Conservation (phyloP, 345 rosid genomes). For the Eucalyptus curtisii region DNA sequence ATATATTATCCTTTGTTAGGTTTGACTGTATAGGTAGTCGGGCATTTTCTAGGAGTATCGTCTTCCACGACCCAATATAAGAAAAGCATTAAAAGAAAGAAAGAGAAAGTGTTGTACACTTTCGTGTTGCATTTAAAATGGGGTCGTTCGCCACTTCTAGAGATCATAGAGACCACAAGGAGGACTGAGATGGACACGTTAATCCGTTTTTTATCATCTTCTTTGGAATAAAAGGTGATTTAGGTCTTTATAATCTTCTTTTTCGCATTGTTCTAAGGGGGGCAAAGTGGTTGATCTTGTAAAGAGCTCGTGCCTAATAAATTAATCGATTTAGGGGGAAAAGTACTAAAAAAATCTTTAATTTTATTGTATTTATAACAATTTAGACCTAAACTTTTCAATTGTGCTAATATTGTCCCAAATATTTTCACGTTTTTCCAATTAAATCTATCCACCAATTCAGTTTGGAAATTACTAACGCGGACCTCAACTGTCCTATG, state of each 20-base stretch:
- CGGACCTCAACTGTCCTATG: rapidly evolving
- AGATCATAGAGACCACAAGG: neutral
- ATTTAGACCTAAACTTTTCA: no score
- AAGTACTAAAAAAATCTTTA: no score
- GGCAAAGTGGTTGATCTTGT: neutral
- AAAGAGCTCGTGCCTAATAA: neutral
- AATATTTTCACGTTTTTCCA: no score
- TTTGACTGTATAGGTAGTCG: neutral
- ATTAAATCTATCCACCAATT: no score
- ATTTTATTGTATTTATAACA: no score
- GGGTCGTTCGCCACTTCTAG: neutral
- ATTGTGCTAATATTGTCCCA: rapidly evolving
- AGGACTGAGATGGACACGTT: neutral
- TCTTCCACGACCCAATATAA: neutral
- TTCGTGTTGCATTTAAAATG: neutral
- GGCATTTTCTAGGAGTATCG: neutral
- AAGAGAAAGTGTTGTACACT: neutral
- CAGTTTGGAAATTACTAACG: no score
- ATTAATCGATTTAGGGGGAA: neutral
- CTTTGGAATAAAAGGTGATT: neutral
- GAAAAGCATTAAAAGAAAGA: neutral
- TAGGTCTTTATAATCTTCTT: neutral
- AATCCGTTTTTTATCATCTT: neutral
- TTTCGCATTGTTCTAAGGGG: neutral
- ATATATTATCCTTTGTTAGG: no score